A percentile compares a stretch with the other conserved stretches of the same genome.
These are phyloP conservation scores for Alliaria petiolata DNA, from an alignment of 345 rosid species.

Conservation along the genomic window DNA sequence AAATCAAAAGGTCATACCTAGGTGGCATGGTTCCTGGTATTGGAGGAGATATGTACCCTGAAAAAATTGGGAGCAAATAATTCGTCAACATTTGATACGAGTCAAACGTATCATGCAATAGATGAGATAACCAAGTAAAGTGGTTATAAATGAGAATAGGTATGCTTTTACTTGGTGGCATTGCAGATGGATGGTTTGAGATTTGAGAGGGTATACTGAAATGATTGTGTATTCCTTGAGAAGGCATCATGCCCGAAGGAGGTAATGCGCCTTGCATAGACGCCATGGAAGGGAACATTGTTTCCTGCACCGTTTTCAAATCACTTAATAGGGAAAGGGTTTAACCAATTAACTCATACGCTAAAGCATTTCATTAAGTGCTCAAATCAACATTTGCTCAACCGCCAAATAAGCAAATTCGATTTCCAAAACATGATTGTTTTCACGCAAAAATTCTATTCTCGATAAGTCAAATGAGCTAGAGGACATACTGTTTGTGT, in stretches of 20 bases:
- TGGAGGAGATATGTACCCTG: conserved; percentile 69
- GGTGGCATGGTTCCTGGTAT: conserved; percentile 43
- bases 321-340: background rate
- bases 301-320: conserved; percentile 32
- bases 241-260: conserved; percentile 46
- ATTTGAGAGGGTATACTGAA: conserved; percentile 44
- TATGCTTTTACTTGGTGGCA: conserved; percentile 56
- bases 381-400: background rate
- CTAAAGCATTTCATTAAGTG: background rate
- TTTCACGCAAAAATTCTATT: background rate
- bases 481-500: conserved; percentile 51
- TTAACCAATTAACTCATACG: background rate
- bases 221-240: conserved; percentile 46
- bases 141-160: background rate
- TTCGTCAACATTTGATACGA: conserved; percentile 8
- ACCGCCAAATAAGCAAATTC: background rate
- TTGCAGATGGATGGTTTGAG: conserved; percentile 36
- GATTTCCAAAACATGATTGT: background rate
- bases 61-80: background rate
- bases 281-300: conserved; percentile 75
- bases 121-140: background rate
- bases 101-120: background rate
- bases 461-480: conserved; percentile 6
- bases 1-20: conserved; percentile 40
- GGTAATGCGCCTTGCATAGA: conserved; percentile 64